Conservation (phyloP, 345 rosid genomes). For the Euphorbia tirucalli region DNA sequence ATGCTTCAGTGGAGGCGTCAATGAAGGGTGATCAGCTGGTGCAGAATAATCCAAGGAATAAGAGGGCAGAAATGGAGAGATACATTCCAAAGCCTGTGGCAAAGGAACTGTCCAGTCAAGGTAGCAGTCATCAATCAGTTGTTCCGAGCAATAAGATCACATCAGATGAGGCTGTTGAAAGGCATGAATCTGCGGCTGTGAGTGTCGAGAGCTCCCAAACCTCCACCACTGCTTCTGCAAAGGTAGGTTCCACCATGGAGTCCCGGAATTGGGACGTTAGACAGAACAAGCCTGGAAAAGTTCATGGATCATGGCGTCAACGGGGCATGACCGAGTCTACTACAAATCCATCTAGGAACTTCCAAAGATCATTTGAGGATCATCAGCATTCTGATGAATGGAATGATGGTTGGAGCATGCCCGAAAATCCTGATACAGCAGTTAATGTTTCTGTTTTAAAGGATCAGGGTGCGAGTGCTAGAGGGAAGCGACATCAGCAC, state of each 20-base stretch:
- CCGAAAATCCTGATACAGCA: constrained; percentile 40
- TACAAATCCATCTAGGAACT: constrained; percentile 34
- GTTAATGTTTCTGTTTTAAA: constrained; percentile 34
- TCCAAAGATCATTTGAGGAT: constrained; percentile 42
- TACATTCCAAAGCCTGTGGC: constrained; percentile 82
- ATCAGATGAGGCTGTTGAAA: constrained; percentile 32
- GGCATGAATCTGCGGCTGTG: constrained; percentile 35
- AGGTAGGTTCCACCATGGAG: constrained; percentile 37
- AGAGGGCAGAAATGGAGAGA: constrained; percentile 91
- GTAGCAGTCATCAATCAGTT: constrained; percentile 37
- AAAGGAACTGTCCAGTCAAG: constrained; percentile 83
- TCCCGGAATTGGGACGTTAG: constrained; percentile 53
- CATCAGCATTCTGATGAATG: constrained; percentile 40
- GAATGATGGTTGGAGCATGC: constrained; percentile 61
- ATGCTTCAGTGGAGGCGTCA: constrained; percentile 36
- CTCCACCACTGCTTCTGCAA: constrained; percentile 34
- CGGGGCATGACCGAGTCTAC: constrained; percentile 46
- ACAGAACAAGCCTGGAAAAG: constrained; percentile 58
- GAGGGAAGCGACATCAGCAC: constrained; percentile 51
- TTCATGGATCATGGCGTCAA: constrained; percentile 70
- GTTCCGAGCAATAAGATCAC: constrained; percentile 35
- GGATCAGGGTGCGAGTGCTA: constrained; percentile 48
- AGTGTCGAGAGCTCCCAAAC: constrained; percentile 36
- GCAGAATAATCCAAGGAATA: constrained; percentile 58
- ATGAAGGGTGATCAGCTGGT: constrained; percentile 50